Conservation (phyloP, 345 rosid genomes). For the Lepidium aucheri region DNA sequence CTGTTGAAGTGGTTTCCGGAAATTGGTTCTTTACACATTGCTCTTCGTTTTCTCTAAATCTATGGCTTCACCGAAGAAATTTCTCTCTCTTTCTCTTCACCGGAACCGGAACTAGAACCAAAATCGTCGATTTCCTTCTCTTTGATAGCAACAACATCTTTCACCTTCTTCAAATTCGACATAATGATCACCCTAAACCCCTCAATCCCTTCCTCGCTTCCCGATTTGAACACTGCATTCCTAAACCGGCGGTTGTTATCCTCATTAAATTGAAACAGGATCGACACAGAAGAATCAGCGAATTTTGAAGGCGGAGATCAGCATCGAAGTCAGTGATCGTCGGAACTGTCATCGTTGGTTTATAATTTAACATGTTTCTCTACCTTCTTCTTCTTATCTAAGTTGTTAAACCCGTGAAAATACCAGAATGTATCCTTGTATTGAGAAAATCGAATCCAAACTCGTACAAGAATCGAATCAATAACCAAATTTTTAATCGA, state of each 20-base stretch:
- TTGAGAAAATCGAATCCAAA: too few species aligned
- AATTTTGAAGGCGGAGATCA: slow-evolving; percentile 37
- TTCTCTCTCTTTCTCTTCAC: slow-evolving; percentile 25
- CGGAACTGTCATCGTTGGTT: not conserved
- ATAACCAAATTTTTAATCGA: too few species aligned
- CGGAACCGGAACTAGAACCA: not conserved
- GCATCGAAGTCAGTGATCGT: slow-evolving; percentile 29
- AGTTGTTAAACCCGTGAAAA: too few species aligned
- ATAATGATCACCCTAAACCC: slow-evolving; percentile 55
- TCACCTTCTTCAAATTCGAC: slow-evolving; percentile 43
- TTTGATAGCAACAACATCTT: slow-evolving; percentile 22
- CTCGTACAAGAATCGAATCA: too few species aligned
- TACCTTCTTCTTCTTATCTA: too few species aligned
- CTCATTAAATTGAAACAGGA: slow-evolving; percentile 6
- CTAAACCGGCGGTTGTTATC: not conserved
- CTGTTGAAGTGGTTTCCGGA: not conserved
- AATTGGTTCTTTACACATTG: slow-evolving; percentile 50
- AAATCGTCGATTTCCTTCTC: slow-evolving; percentile 20
- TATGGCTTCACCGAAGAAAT: slow-evolving; percentile 45
- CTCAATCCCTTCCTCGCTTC: slow-evolving; percentile 60
- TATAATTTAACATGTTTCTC: too few species aligned
- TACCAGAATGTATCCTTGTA: too few species aligned
- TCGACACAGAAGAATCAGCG: not conserved
- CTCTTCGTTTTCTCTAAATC: slow-evolving; percentile 73
- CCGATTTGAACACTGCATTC: slow-evolving; percentile 10